Conservation (phyloP, 2,329 filamentous ascomycete genomes). For the Aureobasidium sp. region DNA sequence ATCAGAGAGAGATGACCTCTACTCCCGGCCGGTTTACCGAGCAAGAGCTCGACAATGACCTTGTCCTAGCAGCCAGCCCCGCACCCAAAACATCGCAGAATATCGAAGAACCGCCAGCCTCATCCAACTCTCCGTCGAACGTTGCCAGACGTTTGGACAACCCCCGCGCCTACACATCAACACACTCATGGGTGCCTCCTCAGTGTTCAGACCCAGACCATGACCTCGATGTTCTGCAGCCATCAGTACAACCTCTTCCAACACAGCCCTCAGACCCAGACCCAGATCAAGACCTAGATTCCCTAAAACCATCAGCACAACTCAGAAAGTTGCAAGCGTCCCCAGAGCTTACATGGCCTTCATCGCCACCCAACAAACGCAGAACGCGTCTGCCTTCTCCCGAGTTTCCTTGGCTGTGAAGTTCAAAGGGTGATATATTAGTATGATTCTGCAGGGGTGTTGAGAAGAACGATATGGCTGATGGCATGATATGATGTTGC, state of each 20-base stretch:
- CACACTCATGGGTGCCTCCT: background rate
- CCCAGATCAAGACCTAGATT: background rate
- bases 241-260: background rate
- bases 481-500: background rate
- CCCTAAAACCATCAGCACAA: background rate
- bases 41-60: background rate
- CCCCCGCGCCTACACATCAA: background rate
- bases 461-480: background rate
- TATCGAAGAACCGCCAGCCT: background rate
- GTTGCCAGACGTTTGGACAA: background rate
- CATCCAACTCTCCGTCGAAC: background rate
- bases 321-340: background rate
- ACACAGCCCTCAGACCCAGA: background rate
- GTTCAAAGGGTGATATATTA: no score
- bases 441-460: background rate
- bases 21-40: background rate
- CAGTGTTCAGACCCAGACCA: background rate
- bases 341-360: background rate
- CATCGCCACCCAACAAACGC: background rate
- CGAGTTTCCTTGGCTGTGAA: slow-evolving; percentile 1
- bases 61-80: background rate
- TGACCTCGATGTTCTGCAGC: background rate
- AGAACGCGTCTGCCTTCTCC: background rate
- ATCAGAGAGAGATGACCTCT: background rate
- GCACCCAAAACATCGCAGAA: background rate